A percentile compares a stretch with the other conserved stretches of the same genome.
phyloP scores from a whole-genome alignment of 495 filamentous ascomycete species.

The Pyrenopolyporus hunteri region DNA sequence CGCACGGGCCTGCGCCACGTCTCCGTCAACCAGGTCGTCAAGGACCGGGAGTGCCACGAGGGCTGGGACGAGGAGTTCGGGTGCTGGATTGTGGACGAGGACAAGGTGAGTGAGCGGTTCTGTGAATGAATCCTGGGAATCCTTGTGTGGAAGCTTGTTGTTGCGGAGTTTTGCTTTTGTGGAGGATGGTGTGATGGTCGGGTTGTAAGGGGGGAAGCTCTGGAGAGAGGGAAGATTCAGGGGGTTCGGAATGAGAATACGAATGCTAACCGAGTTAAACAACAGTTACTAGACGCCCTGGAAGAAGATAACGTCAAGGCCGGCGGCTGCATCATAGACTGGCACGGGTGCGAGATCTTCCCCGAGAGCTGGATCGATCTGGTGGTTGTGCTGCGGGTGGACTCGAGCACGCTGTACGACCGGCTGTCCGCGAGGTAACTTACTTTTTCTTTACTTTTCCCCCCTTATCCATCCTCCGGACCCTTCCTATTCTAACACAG shows the following conservation, averaged over 20 bases:
- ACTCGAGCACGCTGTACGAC: constrained; percentile 82
- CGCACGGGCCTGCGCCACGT: constrained; percentile 71
- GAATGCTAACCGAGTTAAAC: constrained; percentile 5
- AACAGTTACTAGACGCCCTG: constrained; percentile 82
- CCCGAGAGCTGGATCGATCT: constrained; percentile 94
- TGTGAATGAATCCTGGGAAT: neutral
- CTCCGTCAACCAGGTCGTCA: constrained; percentile 88
- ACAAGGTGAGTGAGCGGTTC: constrained; percentile 68
- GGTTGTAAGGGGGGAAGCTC: neutral
- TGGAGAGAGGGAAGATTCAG: constrained; percentile 36
- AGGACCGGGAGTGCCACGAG: constrained; percentile 81
- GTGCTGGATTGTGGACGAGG: constrained; percentile 95
- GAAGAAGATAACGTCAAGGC: constrained; percentile 74
- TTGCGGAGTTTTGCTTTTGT: too few species aligned
- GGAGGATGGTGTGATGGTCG: neutral
- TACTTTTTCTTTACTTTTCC: neutral
- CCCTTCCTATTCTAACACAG: neutral
- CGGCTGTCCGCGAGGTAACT: constrained; percentile 72
- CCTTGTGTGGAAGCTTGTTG: neutral
- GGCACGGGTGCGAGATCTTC: constrained; percentile 97
- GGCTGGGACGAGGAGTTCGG: constrained; percentile 82
- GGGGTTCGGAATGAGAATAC: neutral
- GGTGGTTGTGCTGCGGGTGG: constrained; percentile 86
- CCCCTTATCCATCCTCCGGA: neutral
- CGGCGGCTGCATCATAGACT: constrained; percentile 93